These are phyloP conservation scores for Candida michaelii DNA, from an alignment of 805 yeast genomes.

Conservation along the genomic window DNA sequence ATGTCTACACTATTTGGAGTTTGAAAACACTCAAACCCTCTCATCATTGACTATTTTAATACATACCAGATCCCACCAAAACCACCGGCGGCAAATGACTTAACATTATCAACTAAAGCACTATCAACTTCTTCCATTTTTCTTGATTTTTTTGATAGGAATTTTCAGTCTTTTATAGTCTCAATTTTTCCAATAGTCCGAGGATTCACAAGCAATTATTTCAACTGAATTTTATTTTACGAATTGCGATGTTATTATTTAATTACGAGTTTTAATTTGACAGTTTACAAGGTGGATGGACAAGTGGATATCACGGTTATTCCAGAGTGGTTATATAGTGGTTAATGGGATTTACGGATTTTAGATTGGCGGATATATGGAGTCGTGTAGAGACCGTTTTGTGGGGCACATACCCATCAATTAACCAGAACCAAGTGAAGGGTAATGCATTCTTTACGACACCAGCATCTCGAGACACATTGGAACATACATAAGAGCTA, in stretches of 20 bases:
- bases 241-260: neutral
- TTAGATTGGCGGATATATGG: neutral
- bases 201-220: slow-evolving; percentile 7
- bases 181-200: slow-evolving; percentile 3
- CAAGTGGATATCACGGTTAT: neutral
- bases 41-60: too few relatives aligned
- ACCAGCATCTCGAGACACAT: too few relatives aligned
- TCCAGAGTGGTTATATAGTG: neutral
- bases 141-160: neutral
- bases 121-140: slow-evolving; percentile 46
- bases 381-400: slow-evolving; percentile 8
- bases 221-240: slow-evolving; percentile 6
- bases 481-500: too few relatives aligned
- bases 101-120: slow-evolving; percentile 69
- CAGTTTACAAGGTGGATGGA: neutral
- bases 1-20: too few relatives aligned
- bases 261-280: neutral
- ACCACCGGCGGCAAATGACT: slow-evolving; percentile 90
- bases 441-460: too few relatives aligned
- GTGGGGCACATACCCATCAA: too few relatives aligned
- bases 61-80: slow-evolving; percentile 78
- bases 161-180: slow-evolving; percentile 4
- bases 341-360: neutral
- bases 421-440: too few relatives aligned
- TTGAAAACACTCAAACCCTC: too few relatives aligned